A percentile compares a stretch with the other conserved stretches of the same genome.
These are phyloP conservation scores for Hypoxylon sp. DNA, from an alignment of 2,329 filamentous ascomycete species.

Conservation along the genomic window DNA sequence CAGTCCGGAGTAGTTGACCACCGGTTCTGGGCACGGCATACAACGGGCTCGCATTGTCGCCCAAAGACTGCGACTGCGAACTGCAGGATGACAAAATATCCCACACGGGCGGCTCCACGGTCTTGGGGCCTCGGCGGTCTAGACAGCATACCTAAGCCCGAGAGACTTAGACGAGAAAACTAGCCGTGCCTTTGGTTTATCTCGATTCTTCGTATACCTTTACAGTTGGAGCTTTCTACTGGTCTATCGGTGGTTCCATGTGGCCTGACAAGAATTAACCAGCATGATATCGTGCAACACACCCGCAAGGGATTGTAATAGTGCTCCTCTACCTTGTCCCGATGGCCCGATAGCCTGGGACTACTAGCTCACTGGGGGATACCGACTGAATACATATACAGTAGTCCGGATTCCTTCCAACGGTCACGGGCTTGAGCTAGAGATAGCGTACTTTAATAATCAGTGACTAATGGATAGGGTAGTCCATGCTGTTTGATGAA, in stretches of 20 bases:
- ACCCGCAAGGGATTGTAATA: conserved; percentile 18
- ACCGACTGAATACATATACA: conserved; percentile 6
- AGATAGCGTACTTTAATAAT: conserved; percentile 39
- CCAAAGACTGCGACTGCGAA: conserved; percentile 29
- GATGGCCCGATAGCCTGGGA: conserved; percentile 33
- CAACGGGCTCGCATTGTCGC: conserved; percentile 26
- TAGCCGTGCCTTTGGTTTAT: background rate
- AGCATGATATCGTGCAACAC: conserved; percentile 30
- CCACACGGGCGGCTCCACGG: conserved; percentile 41
- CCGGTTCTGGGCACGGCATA: conserved; percentile 42
- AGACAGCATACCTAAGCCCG: conserved; percentile 20
- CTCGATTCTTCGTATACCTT: background rate
- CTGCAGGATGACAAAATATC: conserved; percentile 42
- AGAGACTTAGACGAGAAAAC: conserved; percentile 1
- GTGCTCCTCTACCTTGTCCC: conserved; percentile 29
- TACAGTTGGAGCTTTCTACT: background rate
- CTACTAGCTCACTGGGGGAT: conserved; percentile 12
- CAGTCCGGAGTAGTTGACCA: conserved; percentile 30
- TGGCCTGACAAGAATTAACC: conserved; percentile 25
- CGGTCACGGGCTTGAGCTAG: conserved; percentile 16
- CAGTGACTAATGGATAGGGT: conserved; percentile 37
- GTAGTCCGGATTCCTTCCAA: conserved; percentile 16
- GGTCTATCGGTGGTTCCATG: conserved; percentile 16
- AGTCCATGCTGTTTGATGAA: conserved; percentile 8
- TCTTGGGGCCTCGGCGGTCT: conserved; percentile 25